Evolutionary conservation across 805 yeast species (phyloP), one percentile per base, ranked within the genome.

Genomic region (Starmera amethionina): DNA sequence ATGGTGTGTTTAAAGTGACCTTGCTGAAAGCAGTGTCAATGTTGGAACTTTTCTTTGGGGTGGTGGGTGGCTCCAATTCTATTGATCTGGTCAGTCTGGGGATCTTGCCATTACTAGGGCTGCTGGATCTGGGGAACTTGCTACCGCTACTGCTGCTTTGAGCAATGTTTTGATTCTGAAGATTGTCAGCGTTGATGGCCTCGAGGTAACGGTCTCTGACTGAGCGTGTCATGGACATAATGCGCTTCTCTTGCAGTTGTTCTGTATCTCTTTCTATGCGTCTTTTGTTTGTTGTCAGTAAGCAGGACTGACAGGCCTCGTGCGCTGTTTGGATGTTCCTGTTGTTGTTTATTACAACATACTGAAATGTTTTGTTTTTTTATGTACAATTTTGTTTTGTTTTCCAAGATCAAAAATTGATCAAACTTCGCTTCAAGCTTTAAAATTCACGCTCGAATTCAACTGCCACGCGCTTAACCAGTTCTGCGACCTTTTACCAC

Each of bases 201-300:
- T 53, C 59, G 18, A 55, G 46, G 31, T 55, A 55, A n/a, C 54
- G 46, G 19, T 56, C 48, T n/a, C 56, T 46, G 16, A 55, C 42
- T 40, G 45, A 45, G 45, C 46, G 50, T 13, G 40, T 36, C 6
- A 46, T 32, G 28, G 37, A 35, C 4, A 11, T 9, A 5, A 16
- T 28, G 22, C 5, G 28, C 28, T n/a, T 29, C 30, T 4, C 14
- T 25, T 25, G 15, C 14, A 15, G 27, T 5, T 19, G 32, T 29
- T 33, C 32, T 13, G 29, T 12, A 18, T 22, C 19, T 36, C 13
- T 13, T n/a, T 8, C 29, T 34, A 3, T 34, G 18, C 11, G 10
- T 27, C 30, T 13, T 29, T 36, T 12, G 5, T 36, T 27, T 16
- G 5, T 8, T 22, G 19, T 5, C 30, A 4, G 35, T 11, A 34